phyloP scores from a whole-genome alignment of 1,284 basidiomycete species.

The Inonotus hispidus region DNA sequence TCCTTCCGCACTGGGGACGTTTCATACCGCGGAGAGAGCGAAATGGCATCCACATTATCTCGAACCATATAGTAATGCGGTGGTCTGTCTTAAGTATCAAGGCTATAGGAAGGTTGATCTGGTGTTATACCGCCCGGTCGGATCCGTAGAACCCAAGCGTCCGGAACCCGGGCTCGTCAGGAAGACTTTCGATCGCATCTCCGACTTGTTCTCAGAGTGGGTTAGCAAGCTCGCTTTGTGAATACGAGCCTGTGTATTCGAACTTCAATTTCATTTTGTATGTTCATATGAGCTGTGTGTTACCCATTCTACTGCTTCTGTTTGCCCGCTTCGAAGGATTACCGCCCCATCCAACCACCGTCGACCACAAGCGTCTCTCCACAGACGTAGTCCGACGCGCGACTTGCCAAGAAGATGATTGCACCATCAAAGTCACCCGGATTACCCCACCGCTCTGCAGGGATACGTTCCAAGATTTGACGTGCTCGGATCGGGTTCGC shows the following conservation, averaged over 20 bases:
- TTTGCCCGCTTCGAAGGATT: neutral
- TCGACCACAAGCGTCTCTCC: constrained; percentile 83
- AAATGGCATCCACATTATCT: too few relatives aligned
- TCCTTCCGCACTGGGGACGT: neutral
- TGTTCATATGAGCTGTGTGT: neutral
- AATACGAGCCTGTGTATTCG: too few relatives aligned
- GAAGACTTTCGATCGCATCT: too few relatives aligned
- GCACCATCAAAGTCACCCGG: constrained; percentile 90
- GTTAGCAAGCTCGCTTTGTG: too few relatives aligned
- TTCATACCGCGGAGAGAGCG: too few relatives aligned
- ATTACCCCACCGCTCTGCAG: constrained; percentile 86
- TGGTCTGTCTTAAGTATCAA: neutral
- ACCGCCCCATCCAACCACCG: constrained; percentile 37
- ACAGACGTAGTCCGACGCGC: constrained; percentile 84
- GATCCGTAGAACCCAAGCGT: neutral
- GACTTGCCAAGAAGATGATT: constrained; percentile 83
- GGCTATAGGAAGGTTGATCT: neutral
- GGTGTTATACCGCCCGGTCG: neutral
- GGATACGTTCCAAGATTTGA: constrained; percentile 91
- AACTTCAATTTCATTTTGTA: too few relatives aligned
- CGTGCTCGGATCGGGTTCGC: constrained; percentile 68
- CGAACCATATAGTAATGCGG: neutral
- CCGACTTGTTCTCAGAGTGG: too few relatives aligned
- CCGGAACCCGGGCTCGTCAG: too few relatives aligned
- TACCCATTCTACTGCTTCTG: neutral